phyloP scores from a whole-genome alignment of 352 stramenopile species.

The Phytopythium kandeliae region DNA sequence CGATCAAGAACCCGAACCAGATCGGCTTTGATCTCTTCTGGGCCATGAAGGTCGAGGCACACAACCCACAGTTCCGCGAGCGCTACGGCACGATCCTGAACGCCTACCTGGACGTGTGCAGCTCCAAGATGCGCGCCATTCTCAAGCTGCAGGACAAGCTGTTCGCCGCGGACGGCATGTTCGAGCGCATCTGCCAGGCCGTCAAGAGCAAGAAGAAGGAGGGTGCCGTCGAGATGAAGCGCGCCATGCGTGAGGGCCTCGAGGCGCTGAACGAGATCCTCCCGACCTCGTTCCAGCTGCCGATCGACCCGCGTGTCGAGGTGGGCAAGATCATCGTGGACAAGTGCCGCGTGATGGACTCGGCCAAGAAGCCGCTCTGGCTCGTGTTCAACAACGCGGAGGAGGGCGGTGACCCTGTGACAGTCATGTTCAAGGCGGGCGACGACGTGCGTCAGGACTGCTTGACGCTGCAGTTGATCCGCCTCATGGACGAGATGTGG shows the following conservation, averaged over 20 bases:
- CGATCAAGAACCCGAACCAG: constrained; percentile 83
- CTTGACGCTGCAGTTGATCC: constrained; percentile 90
- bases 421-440: constrained; percentile 92
- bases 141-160: constrained; percentile 88
- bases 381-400: constrained; percentile 86
- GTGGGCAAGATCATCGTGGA: constrained; percentile 78
- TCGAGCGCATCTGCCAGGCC: constrained; percentile 76
- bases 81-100: constrained; percentile 80
- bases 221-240: constrained; percentile 77
- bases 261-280: constrained; percentile 80
- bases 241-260: constrained; percentile 72
- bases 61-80: constrained; percentile 76
- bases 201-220: constrained; percentile 85
- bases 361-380: constrained; percentile 87
- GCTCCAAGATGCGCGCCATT: constrained; percentile 89
- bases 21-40: constrained; percentile 90
- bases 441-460: constrained; percentile 96
- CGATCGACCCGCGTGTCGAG: constrained; percentile 80
- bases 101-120: constrained; percentile 81
- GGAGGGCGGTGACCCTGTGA: constrained; percentile 70
- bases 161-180: constrained; percentile 73
- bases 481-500: constrained; percentile 93
- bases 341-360: constrained; percentile 90
- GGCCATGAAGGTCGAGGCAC: constrained; percentile 86
- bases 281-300: constrained; percentile 81